Percentiles rank a stretch among this genome's conserved stretches.
Conservation (phyloP, 192 early-diverging fungal genomes). For the Lobosporangium transversale region DNA sequence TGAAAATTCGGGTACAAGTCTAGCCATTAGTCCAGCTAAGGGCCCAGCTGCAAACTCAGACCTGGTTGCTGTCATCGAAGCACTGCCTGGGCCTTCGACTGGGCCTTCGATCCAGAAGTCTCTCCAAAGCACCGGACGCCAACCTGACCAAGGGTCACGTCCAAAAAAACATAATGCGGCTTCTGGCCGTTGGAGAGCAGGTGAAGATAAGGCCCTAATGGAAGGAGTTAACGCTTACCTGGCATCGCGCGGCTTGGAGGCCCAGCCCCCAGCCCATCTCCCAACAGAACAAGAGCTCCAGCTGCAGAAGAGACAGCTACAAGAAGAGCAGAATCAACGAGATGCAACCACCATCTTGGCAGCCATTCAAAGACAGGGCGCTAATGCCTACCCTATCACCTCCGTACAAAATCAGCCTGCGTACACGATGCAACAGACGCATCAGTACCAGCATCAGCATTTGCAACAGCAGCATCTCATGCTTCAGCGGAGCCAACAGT, state of each 20-base stretch:
- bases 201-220: not conserved
- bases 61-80: not conserved
- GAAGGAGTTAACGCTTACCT: constrained; percentile 2
- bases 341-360: not conserved
- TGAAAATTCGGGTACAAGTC: not conserved
- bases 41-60: not conserved
- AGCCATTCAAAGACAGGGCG: not conserved
- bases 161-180: not conserved
- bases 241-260: not conserved
- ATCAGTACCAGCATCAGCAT: no score
- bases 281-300: not conserved
- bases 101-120: not conserved
- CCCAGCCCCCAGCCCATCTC: constrained; percentile 1
- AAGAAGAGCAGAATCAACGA: not conserved
- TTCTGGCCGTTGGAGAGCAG: constrained; percentile 8
- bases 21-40: not conserved
- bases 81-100: not conserved
- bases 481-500: no score
- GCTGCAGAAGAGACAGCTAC: no score
- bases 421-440: no score
- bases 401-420: no score
- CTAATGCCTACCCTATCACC: no score
- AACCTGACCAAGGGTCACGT: not conserved
- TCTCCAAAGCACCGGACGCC: not conserved
- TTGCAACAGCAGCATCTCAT: no score